Base-by-base conservation (phyloP, 2,329 filamentous ascomycete genomes). In the Neonectria coccinea region DNA sequence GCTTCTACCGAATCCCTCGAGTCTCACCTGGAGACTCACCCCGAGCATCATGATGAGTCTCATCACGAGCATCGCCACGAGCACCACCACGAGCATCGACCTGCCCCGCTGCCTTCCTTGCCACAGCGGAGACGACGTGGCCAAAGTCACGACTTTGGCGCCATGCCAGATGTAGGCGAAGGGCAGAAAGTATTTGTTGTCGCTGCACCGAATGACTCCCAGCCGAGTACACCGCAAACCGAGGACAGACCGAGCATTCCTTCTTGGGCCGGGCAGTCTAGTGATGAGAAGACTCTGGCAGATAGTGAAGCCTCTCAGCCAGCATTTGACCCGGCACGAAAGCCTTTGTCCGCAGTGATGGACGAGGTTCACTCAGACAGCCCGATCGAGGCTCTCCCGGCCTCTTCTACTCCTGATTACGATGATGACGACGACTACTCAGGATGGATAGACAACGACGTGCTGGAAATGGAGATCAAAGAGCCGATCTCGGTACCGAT, bases 121-220 rank as follows among this genome's bases (percentile, higher is more conserved):
- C 64, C 88, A 4, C 82, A 80, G 18, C 76, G 82, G 50, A 77
- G 81, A 44, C 77, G 80, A 51, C 72, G 77, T 33, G 77, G 77
- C 7, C 75, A 74, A 33, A 76, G 76, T 39, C 73, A 81, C 14
- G 75, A 64, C 22, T 59, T 64, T 56, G 61, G 56, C 25, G 42
- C 51, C 5, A 12, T 79, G 11, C 70, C 74, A 6, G 78, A 80
- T 10, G 74, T 74, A 27, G 73, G 77, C 8, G 75, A 74, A 1
- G 83, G 84, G 7, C 86, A 89, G 63, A 82, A 81, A 9, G 76
- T 92, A 44, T 80, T 92, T 5, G 86, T 92, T 16, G 88, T 92
- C 12, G 86, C 87, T 62, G 89, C 89, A 1, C 90, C 89, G 1
- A 79, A 81, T 11, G 89, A 91, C 65, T 91, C 88, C 4, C 84